Conservation (phyloP, 2,329 filamentous ascomycete species). For the Cercospora sesami region DNA sequence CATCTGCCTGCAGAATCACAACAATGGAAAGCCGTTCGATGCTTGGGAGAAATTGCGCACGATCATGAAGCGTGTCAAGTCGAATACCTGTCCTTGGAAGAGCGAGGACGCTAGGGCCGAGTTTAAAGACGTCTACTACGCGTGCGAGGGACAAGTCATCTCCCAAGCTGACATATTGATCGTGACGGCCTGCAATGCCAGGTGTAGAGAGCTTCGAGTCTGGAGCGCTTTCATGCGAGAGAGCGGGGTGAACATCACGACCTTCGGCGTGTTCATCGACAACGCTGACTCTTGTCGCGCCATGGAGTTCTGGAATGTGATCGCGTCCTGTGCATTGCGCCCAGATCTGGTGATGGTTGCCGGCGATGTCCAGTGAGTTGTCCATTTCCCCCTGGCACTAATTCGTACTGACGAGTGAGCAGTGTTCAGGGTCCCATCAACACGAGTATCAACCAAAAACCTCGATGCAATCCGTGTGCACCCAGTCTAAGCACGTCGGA, state of each 20-base stretch:
- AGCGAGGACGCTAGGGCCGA: too few species aligned
- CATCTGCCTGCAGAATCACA: not conserved
- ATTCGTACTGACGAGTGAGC: not conserved
- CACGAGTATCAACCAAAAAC: constrained; percentile 8
- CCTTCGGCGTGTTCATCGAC: constrained; percentile 23
- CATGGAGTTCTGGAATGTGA: constrained; percentile 23
- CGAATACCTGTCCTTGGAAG: too few species aligned
- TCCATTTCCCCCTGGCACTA: too few species aligned
- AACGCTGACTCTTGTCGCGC: constrained; percentile 23
- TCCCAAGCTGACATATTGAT: not conserved
- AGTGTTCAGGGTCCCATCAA: constrained; percentile 26
- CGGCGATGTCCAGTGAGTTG: constrained; percentile 25
- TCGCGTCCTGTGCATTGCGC: constrained; percentile 18
- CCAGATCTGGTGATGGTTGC: constrained; percentile 24
- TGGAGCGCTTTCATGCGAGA: not conserved
- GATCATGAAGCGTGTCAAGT: too few species aligned
- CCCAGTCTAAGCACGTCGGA: constrained; percentile 19
- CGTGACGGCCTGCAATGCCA: not conserved
- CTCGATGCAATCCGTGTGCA: constrained; percentile 23
- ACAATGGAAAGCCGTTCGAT: not conserved
- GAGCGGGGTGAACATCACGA: not conserved
- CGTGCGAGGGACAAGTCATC: not conserved
- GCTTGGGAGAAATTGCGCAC: not conserved
- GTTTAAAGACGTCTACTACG: not conserved
- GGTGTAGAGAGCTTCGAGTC: not conserved